These are phyloP conservation scores for Herpetomonas tarakana DNA, from an alignment of 208 protist species.

Conservation along the genomic window DNA sequence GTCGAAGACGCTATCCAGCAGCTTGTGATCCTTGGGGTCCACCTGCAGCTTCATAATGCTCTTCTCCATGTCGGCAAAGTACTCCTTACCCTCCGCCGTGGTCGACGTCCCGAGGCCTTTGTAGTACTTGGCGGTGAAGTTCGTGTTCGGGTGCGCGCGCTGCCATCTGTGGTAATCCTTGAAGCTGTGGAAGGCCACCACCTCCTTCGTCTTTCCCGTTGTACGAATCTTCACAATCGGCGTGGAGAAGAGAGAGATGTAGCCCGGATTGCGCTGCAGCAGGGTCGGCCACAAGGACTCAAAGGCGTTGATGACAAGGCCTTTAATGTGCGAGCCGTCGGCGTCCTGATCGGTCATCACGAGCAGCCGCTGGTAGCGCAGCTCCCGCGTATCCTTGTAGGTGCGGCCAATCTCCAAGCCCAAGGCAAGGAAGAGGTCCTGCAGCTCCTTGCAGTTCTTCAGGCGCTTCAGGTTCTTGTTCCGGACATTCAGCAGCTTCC, in stretches of 20 bases:
- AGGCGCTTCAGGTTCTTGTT: slow-evolving; percentile 92
- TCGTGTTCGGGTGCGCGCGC: slow-evolving; percentile 50
- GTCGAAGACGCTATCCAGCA: slow-evolving; percentile 98
- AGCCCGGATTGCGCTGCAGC: slow-evolving; percentile 85
- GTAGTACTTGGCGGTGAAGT: slow-evolving; percentile 99
- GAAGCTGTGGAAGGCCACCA: slow-evolving; percentile 97
- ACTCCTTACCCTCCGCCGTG: slow-evolving; percentile 98
- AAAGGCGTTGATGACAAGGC: slow-evolving; percentile 99
- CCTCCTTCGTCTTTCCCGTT: slow-evolving; percentile 58
- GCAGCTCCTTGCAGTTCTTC: slow-evolving; percentile 92
- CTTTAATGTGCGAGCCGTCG: slow-evolving; percentile 99
- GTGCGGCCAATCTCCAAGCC: slow-evolving; percentile 78
- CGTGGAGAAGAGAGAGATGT: slow-evolving; percentile 98
- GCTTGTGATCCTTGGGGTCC: slow-evolving; percentile 84
- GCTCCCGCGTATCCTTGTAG: slow-evolving; percentile 61
- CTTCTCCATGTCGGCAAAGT: slow-evolving; percentile 97
- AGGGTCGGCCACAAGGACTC: slow-evolving; percentile 98
- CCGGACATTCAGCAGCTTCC: slow-evolving; percentile 98
- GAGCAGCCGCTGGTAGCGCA: slow-evolving; percentile 99
- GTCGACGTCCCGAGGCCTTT: slow-evolving; percentile 98
- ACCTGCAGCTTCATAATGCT: slow-evolving; percentile 94
- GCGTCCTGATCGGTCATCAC: slow-evolving; percentile 99
- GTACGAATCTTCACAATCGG: slow-evolving; percentile 98
- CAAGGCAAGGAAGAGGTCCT: slow-evolving; percentile 84
- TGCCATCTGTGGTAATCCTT: slow-evolving; percentile 98